Evolutionary conservation across 345 rosid species (phyloP), one percentile per base, ranked within the genome.

Genomic region (Rhodamnia rubescens): DNA sequence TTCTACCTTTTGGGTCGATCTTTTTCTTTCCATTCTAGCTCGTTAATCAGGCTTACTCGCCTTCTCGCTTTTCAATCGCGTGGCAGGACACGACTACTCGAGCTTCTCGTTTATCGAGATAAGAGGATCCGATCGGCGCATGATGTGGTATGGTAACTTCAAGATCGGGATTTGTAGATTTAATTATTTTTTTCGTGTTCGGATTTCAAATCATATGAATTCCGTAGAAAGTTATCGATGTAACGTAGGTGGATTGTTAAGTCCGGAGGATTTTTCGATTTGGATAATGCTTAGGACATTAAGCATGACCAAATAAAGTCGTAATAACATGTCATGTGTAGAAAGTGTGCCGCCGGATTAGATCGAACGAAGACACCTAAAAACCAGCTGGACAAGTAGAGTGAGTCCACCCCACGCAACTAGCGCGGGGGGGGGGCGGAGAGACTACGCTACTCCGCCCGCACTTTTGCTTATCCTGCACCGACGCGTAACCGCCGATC

Each of bases 181-280:
- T 1, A 0, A 0, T 29, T 29, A 0, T 7, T 7, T 61, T 61
- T 29, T 1, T 29, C 1, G 0, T 2, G 1, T 61, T 1, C 5
- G 7, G 3, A 2, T 53, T 58, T 58, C 32, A 2, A 6, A 58
- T 58, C 1, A 0, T 13, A 0, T 0, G 0, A 7, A 58, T 8
- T 5, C 32, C 6, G 27, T n/a, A 47, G 10, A 47, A 47, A 47
- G 49, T 47, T 11, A 58, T 12, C 0, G 18, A 3, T n/a, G 9
- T 1, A 14, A 1, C 1, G 40, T 13, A 59, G 2, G 18, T 15
- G 21, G 4, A 61, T 0, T 1, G 21, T 29, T 8, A 3, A 32
- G 78, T 18, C 13, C 16, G 0, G 13, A 7, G 4, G 0, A 4
- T 64, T 64, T 29, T 29, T 53, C 24, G 9, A 54, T 7, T 20